Evolutionary conservation across 495 filamentous ascomycete genomes (phyloP), one percentile per base, ranked within the genome.

Genomic region (Penicillium angulare): DNA sequence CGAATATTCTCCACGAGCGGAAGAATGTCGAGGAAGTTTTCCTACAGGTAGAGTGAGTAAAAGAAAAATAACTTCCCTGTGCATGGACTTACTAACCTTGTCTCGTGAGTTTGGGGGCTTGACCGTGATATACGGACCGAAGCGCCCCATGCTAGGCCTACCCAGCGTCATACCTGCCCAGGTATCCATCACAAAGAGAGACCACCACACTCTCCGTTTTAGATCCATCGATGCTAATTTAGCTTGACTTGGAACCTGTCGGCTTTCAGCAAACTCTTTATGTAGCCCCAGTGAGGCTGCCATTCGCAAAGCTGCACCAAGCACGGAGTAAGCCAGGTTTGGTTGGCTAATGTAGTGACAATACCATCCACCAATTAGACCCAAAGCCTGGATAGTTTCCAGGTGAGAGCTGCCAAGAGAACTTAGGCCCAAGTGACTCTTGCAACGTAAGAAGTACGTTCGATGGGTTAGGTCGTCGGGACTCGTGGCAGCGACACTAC

Each of bases 101-200:
- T 74, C 74, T 32, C 80, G 76, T 16, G 81, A 75, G 55, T 83
- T 83, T n/a, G 86, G 87, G 2, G 79, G 71, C 13, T 80, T 75
- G 50, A 89, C 85, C 35, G 86, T 89, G 62, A 90, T 86, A 13
- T 82, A 83, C 2, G 85, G 84, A 3, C 86, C 83, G 74, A 82
- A 86, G 20, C 87, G 80, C 6, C 87, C 87, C 66, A 92, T 81
- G 15, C 85, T 88, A 1, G 87, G 88, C 32, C 88, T 76, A n/a
- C 88, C 87, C 43, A 88, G 78, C 16, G 87, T 90, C 43, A 85
- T 87, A 7, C 79, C 80, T 5, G 83, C 87, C 86, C 87, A 92
- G 1, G 87, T 86, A 68, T 92, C 88, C 50, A 92, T 76, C 68
- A 85, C 88, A 69, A 87, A 87, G 44, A 90, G 67, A 32, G 80